Evolutionary conservation across 1,284 basidiomycete species (phyloP).

Genomic region (Malassezia nana): DNA sequence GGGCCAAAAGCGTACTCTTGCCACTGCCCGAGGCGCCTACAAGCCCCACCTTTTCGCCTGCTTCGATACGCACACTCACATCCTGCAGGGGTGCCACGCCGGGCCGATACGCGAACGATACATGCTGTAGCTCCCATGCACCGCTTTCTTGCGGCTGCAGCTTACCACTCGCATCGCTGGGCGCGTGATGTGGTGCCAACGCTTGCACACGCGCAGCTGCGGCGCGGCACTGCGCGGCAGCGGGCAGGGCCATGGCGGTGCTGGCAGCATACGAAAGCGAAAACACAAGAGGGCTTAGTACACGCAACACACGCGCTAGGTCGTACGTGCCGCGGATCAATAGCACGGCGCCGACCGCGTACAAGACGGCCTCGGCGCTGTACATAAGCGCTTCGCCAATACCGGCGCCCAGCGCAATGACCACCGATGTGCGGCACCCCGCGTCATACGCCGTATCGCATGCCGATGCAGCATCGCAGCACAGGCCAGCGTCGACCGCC

Average conservation of each 20-base stretch:
- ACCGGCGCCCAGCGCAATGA: slow-evolving; percentile 67
- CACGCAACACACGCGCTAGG: slow-evolving; percentile 77
- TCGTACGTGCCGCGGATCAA: slow-evolving; percentile 70
- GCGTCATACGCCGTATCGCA: slow-evolving; percentile 58
- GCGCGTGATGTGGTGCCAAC: slow-evolving; percentile 62
- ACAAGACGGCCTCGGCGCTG: slow-evolving; percentile 64
- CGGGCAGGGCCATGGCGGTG: slow-evolving; percentile 63
- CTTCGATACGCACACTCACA: slow-evolving; percentile 18
- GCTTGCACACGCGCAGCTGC: slow-evolving; percentile 50
- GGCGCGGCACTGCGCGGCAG: slow-evolving; percentile 22
- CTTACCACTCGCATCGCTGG: slow-evolving; percentile 6
- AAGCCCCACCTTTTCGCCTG: slow-evolving; percentile 41
- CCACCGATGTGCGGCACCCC: slow-evolving; percentile 67
- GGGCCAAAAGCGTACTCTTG: slow-evolving; percentile 37
- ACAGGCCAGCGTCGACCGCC: slow-evolving; percentile 60
- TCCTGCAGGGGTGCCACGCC: slow-evolving; percentile 21
- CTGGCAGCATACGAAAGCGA: slow-evolving; percentile 70
- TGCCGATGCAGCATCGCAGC: slow-evolving; percentile 46
- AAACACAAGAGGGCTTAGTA: slow-evolving; percentile 83
- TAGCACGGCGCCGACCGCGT: slow-evolving; percentile 76
- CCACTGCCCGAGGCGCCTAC: slow-evolving; percentile 42
- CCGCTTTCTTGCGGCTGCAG: background rate
- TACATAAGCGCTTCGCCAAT: slow-evolving; percentile 73
- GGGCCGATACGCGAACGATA: slow-evolving; percentile 29
- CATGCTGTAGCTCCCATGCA: slow-evolving; percentile 23